Base-by-base conservation (phyloP, 208 protist genomes). In the Wallacemonas sp. region DNA sequence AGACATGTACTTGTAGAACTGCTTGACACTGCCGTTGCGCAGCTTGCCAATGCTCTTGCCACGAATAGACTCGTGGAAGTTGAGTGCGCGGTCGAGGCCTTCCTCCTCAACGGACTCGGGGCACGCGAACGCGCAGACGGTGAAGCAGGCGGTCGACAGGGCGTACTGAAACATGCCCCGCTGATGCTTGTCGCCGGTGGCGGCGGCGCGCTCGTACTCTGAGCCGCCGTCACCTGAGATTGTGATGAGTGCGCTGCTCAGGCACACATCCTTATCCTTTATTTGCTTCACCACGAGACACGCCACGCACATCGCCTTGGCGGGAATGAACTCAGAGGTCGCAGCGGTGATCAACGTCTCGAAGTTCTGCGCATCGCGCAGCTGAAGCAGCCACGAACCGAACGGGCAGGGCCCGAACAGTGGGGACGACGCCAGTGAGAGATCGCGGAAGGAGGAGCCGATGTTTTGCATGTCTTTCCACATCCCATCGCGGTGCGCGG, bases 351-450 rank as follows among this genome's bases (percentile, higher is more conserved):
- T 61, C 36, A 57, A 38, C 22, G 3, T 13, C 52, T 79, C 66
- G 17, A 86, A 69, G 21, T 30, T 29, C 1, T 39, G 42, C 26
- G 58, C 38, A 17, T 59, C 67, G n/a, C 29, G 52, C 3, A 81
- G 15, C 12, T 21, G 67, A 52, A 60, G 32, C 59, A 86, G 64
- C 54, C 60, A 68, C 24, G 73, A 60, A 30, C 50, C 67, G 54
- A 68, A 22, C 13, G 80, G 54, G 44, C 55, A 75, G 3, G 83
- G 83, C 12, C 83, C 83, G 50, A 85, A 85, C n/a, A 85, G 66
- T 12, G 77, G 83, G 24, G 83, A 89, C 39, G 66, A 79, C 30
- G 67, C 64, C 55, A 75, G n/a, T 42, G 22, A 19, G 48, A 78
- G 29, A 36, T 48, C 32, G 8, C 59, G 44, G 52, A 63, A 75